These are phyloP conservation scores for Microdochium trichocladiopsis DNA, from an alignment of 2,329 filamentous ascomycete species.

Conservation along the genomic window DNA sequence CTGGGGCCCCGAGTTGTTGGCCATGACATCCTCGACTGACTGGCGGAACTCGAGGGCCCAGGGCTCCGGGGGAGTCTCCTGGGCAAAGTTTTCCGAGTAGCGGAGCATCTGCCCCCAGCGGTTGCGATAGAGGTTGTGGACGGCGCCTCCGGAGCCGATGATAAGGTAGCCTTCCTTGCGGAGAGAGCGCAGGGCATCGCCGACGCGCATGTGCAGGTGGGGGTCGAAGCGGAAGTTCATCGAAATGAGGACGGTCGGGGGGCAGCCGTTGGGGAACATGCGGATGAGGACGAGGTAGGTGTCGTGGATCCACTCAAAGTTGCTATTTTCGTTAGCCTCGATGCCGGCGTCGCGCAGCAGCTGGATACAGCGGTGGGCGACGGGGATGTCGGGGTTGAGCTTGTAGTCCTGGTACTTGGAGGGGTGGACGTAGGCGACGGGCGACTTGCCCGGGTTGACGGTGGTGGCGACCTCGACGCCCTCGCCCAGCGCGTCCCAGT, in stretches of 20 bases:
- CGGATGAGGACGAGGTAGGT: constrained; percentile 61
- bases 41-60: constrained; percentile 62
- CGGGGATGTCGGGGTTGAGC: constrained; percentile 46
- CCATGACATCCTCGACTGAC: constrained; percentile 29
- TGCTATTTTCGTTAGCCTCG: constrained; percentile 40
- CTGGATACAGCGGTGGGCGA: constrained; percentile 4
- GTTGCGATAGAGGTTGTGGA: constrained; percentile 66
- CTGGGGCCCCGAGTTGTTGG: constrained; percentile 32
- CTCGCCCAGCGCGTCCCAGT: constrained; percentile 54
- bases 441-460: constrained; percentile 50
- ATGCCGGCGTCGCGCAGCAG: constrained; percentile 46
- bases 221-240: constrained; percentile 31
- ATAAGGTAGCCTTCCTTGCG: constrained; percentile 49
- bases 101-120: constrained; percentile 56
- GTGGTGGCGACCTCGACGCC: constrained; percentile 55
- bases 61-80: constrained; percentile 47
- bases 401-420: constrained; percentile 57
- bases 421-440: constrained; percentile 60
- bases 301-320: constrained; percentile 68
- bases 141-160: constrained; percentile 52
- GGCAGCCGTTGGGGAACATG: constrained; percentile 61
- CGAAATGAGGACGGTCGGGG: constrained; percentile 52
- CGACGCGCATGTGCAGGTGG: constrained; percentile 43
- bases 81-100: constrained; percentile 57
- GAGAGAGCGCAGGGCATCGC: constrained; percentile 47